phyloP scores from a whole-genome alignment of 371 early-diverging fungal genomes.

The Rhizomucor pusillus region DNA sequence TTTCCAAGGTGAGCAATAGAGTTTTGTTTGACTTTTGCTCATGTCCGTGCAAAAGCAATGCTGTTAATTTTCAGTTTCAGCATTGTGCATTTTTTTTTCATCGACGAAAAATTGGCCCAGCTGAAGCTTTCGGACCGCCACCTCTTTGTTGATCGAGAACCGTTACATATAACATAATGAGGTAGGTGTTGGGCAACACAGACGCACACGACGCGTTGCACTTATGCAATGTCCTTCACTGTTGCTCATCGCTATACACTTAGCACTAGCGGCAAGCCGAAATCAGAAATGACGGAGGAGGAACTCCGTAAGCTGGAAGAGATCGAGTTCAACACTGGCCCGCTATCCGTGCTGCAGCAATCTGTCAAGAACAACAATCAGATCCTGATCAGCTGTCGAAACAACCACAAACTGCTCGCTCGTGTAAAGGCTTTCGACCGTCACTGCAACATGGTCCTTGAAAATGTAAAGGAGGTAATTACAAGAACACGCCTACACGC shows the following conservation, averaged over 20 bases:
- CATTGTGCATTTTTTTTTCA: background rate
- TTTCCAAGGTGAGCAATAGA: no score
- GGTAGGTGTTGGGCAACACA: no score
- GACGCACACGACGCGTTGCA: no score
- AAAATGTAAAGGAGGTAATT: conserved; percentile 94
- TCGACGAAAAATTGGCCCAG: no score
- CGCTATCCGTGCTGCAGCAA: conserved; percentile 92
- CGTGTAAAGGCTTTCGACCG: conserved; percentile 98
- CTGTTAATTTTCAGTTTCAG: background rate
- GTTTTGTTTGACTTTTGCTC: no score
- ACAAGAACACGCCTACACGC: no score
- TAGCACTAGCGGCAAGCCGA: conserved; percentile 45
- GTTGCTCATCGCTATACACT: background rate
- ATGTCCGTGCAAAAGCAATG: no score
- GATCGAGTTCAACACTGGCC: conserved; percentile 95
- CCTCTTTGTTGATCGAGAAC: no score
- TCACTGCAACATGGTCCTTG: conserved; percentile 98
- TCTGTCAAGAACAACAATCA: conserved; percentile 96
- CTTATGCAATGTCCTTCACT: no score
- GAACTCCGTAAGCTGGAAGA: conserved; percentile 92
- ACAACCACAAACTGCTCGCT: conserved; percentile 95
- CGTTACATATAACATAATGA: no score
- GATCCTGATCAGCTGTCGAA: conserved; percentile 93
- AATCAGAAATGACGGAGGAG: conserved; percentile 89
- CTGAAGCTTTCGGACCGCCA: no score